Evolutionary conservation across 1,284 basidiomycete species (phyloP).

Genomic region (Blastosporella zonata): DNA sequence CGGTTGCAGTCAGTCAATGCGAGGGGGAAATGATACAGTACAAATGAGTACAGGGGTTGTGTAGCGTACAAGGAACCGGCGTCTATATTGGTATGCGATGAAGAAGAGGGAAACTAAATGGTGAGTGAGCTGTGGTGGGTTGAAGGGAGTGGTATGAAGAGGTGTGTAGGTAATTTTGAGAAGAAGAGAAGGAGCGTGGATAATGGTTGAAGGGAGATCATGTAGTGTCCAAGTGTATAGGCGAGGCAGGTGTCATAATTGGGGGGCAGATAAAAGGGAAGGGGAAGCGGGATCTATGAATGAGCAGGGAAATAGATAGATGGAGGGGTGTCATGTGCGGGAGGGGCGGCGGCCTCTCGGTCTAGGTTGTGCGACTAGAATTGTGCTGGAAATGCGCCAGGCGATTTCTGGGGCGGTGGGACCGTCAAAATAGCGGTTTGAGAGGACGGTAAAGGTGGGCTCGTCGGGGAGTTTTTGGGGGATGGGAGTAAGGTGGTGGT

Average conservation of each 20-base stretch:
- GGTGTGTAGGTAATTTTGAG: no score
- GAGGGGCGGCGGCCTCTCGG: conserved; percentile 23
- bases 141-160: no score
- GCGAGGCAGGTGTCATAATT: no score
- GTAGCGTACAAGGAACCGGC: conserved; percentile 27
- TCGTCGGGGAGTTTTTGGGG: conserved; percentile 18
- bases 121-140: no score
- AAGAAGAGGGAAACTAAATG: conserved; percentile 6
- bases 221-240: no score
- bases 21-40: conserved; percentile 12
- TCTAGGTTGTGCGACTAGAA: conserved; percentile 25
- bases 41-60: conserved; percentile 22
- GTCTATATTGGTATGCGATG: conserved; percentile 26
- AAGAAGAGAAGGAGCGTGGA: no score
- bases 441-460: conserved; percentile 12
- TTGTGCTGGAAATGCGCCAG: conserved; percentile 20
- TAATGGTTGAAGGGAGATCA: no score
- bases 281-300: conserved; percentile 2
- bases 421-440: conserved; percentile 19
- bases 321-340: conserved; percentile 21
- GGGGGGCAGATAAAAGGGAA: no score
- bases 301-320: background rate
- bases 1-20: background rate
- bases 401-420: conserved; percentile 1
- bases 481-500: conserved; percentile 7